Evolutionary conservation across 1,284 basidiomycete genomes (phyloP).

Genomic region (Phaffia rhodozyma): DNA sequence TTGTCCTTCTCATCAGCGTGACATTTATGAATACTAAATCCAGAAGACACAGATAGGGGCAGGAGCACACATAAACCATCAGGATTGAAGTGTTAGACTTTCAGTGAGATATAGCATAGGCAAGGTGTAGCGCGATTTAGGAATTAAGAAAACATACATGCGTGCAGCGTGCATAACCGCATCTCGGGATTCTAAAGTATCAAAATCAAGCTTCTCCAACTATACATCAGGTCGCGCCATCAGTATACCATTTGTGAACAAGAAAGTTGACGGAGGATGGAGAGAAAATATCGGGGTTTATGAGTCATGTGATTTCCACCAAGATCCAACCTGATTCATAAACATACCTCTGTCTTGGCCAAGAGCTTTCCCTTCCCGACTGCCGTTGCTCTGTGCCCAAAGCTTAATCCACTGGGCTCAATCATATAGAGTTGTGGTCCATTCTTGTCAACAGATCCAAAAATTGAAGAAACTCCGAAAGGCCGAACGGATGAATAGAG

Average conservation of each 20-base stretch:
- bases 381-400: slow-evolving; percentile 85
- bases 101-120: not conserved
- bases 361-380: slow-evolving; percentile 93
- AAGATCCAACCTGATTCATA: not conserved
- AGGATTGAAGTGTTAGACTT: not conserved
- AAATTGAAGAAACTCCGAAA: slow-evolving; percentile 86
- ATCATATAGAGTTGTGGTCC: slow-evolving; percentile 83
- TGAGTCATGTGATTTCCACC: not conserved
- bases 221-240: not conserved
- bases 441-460: slow-evolving; percentile 78
- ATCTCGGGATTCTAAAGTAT: slow-evolving; percentile 62
- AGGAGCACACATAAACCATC: not conserved
- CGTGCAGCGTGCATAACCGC: slow-evolving; percentile 88
- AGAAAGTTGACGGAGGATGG: not conserved
- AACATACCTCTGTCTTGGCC: slow-evolving; percentile 74
- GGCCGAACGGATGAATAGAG: slow-evolving; percentile 96
- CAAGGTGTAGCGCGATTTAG: not conserved
- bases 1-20: slow-evolving; percentile 97
- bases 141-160: slow-evolving; percentile 51
- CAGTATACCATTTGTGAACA: not conserved
- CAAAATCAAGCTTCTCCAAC: slow-evolving; percentile 84
- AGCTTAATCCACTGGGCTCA: slow-evolving; percentile 90
- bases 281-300: not conserved
- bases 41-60: not conserved
- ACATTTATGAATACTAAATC: slow-evolving; percentile 77